phyloP scores from a whole-genome alignment of 2,329 filamentous ascomycete genomes.

The Sporothrix euskadiensis region DNA sequence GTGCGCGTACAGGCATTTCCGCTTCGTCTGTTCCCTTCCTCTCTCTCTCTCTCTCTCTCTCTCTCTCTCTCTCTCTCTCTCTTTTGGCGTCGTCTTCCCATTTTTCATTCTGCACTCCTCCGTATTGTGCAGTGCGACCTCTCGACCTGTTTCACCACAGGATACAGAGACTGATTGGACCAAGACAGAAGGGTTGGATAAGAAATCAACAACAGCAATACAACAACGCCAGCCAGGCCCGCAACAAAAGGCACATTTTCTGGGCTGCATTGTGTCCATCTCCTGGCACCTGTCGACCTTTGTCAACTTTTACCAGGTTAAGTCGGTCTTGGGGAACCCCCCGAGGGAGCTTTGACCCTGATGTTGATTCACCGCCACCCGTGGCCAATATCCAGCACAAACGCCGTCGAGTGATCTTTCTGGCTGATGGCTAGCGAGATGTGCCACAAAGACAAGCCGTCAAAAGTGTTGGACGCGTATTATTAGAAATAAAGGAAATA shows the following conservation, averaged over 20 bases:
- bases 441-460: slow-evolving; percentile 16
- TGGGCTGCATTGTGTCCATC: not conserved
- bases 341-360: not conserved
- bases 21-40: not conserved
- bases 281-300: not conserved
- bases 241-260: not conserved
- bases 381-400: not conserved
- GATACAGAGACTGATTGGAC: not conserved
- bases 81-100: not conserved
- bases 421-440: not conserved
- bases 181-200: not conserved
- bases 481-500: slow-evolving; percentile 13
- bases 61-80: not conserved
- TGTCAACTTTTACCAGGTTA: not conserved
- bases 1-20: not conserved
- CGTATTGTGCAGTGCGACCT: slow-evolving; percentile 17
- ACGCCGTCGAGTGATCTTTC: not conserved
- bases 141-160: not conserved
- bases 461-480: not conserved
- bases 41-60: not conserved
- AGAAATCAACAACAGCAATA: not conserved
- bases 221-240: not conserved
- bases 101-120: not conserved
- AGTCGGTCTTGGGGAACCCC: not conserved
- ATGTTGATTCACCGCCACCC: slow-evolving; percentile 15